These are phyloP conservation scores for Epichloe gansuensis DNA, from an alignment of 2,329 filamentous ascomycete species.

Conservation along the genomic window DNA sequence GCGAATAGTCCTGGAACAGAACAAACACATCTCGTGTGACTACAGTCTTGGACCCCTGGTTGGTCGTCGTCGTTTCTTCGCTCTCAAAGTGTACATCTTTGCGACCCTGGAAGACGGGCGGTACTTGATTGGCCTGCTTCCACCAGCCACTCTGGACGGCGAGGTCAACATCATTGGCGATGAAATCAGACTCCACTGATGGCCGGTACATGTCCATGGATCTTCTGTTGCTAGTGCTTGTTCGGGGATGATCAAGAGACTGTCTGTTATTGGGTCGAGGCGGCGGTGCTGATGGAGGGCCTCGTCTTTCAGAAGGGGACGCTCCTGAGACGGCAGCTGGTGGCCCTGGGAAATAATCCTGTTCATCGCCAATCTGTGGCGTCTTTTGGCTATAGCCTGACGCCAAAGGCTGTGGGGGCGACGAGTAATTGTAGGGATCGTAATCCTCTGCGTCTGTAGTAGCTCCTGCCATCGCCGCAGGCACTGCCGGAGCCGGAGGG, in stretches of 20 bases:
- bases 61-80: conserved; percentile 61
- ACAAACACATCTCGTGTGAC: conserved; percentile 74
- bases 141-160: conserved; percentile 71
- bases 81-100: conserved; percentile 74
- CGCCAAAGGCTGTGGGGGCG: conserved; percentile 15
- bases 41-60: conserved; percentile 56
- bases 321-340: conserved; percentile 32
- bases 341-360: conserved; percentile 33
- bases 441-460: conserved; percentile 51
- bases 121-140: conserved; percentile 66
- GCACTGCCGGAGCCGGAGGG: conserved; percentile 10
- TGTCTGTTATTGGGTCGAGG: conserved; percentile 15
- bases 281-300: conserved; percentile 25
- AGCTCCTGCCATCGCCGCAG: not conserved
- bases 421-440: conserved; percentile 50
- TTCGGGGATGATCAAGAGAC: conserved; percentile 26
- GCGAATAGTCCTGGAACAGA: conserved; percentile 93
- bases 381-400: conserved; percentile 22
- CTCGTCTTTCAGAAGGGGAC: conserved; percentile 26
- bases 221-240: conserved; percentile 31
- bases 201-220: conserved; percentile 70
- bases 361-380: conserved; percentile 32
- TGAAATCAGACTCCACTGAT: conserved; percentile 67
- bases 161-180: conserved; percentile 80
- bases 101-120: conserved; percentile 69